phyloP scores from a whole-genome alignment of 371 early-diverging fungal genomes.

The Mortierella sp. region DNA sequence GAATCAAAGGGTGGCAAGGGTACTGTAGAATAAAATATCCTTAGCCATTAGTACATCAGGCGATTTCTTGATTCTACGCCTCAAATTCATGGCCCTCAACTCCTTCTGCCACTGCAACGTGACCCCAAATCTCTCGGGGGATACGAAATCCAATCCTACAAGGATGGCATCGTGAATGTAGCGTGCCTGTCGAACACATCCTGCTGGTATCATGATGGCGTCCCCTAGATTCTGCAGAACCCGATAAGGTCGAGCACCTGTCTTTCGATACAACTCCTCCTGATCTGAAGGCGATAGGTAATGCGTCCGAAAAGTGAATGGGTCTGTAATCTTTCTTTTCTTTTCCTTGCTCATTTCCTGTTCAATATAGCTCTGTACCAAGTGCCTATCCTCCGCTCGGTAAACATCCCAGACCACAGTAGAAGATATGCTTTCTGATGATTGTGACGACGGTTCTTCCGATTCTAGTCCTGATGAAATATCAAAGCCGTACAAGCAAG shows the following conservation, averaged over 20 bases:
- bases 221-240: constrained; percentile 76
- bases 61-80: neutral
- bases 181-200: constrained; percentile 82
- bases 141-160: constrained; percentile 79
- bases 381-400: constrained; percentile 58
- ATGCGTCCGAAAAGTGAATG: constrained; percentile 66
- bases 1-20: neutral
- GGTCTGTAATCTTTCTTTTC: neutral
- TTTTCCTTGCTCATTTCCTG: neutral
- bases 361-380: constrained; percentile 62
- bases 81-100: neutral
- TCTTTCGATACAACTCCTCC: constrained; percentile 47
- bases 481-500: neutral
- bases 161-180: constrained; percentile 75
- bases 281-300: constrained; percentile 66
- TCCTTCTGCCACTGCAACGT: constrained; percentile 13
- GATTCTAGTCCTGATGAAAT: neutral
- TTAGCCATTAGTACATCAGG: neutral
- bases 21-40: constrained; percentile 4
- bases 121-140: constrained; percentile 67
- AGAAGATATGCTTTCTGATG: neutral
- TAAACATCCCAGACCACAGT: constrained; percentile 82
- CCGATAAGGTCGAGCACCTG: constrained; percentile 64
- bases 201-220: constrained; percentile 83
- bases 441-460: neutral